Percentiles rank a stretch among this genome's conserved stretches.
Evolutionary conservation across 2,329 filamentous ascomycete genomes (phyloP).

Genomic region (Talaromyces sp.): DNA sequence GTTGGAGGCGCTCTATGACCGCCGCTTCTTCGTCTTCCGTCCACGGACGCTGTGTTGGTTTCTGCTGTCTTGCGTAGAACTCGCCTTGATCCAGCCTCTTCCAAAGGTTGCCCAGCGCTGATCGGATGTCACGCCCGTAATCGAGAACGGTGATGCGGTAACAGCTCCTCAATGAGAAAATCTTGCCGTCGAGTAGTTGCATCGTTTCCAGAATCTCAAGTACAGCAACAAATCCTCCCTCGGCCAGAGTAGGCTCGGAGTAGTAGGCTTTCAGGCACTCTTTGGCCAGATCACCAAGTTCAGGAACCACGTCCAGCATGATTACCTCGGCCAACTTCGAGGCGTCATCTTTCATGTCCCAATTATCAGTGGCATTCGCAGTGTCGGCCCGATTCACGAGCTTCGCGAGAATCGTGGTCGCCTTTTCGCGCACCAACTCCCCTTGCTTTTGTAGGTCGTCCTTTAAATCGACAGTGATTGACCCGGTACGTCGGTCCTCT

Average conservation of each 20-base stretch:
- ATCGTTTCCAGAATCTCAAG: constrained; percentile 15
- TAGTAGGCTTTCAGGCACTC: constrained; percentile 18
- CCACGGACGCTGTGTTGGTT: constrained; percentile 13
- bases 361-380: not conserved
- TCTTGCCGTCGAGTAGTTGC: constrained; percentile 12
- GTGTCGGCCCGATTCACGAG: not conserved
- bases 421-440: not conserved
- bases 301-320: constrained; percentile 15
- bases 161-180: constrained; percentile 7
- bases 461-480: not conserved
- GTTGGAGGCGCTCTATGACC: constrained; percentile 21
- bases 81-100: constrained; percentile 7
- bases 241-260: constrained; percentile 8
- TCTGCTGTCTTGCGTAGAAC: not conserved
- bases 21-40: constrained; percentile 17
- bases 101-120: constrained; percentile 12
- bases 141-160: constrained; percentile 7
- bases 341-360: constrained; percentile 2
- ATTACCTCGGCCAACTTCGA: constrained; percentile 16
- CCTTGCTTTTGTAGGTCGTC: not conserved
- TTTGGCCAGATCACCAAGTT: constrained; percentile 14
- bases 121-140: constrained; percentile 7
- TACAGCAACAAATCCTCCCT: constrained; percentile 14
- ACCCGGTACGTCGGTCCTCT: not conserved
- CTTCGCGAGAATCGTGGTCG: not conserved